Percentiles rank a stretch among this genome's conserved stretches.
phyloP scores from a whole-genome alignment of 192 early-diverging fungal genomes.

The Gorgonomyces haynaldii region DNA sequence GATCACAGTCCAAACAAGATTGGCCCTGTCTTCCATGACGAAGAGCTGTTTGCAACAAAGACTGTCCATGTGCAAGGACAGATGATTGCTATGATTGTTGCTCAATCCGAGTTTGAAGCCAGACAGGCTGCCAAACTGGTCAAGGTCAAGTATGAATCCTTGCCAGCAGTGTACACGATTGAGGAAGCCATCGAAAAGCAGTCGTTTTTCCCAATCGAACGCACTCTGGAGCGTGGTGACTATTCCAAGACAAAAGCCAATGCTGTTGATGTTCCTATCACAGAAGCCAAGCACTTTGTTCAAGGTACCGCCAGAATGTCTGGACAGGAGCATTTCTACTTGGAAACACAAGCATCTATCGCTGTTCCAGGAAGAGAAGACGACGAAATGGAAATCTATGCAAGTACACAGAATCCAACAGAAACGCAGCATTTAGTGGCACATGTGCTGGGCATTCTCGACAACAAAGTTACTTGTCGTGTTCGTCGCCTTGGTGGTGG shows the following conservation, averaged over 20 bases:
- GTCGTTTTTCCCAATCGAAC: constrained; percentile 46
- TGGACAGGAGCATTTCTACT: constrained; percentile 78
- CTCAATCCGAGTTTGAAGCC: constrained; percentile 50
- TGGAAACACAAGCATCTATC: constrained; percentile 63
- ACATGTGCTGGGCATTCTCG: constrained; percentile 56
- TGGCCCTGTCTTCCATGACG: constrained; percentile 50
- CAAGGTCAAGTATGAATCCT: constrained; percentile 54
- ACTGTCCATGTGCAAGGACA: constrained; percentile 60
- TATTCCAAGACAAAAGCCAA: constrained; percentile 33
- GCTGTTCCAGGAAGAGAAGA: constrained; percentile 63
- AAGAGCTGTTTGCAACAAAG: constrained; percentile 67
- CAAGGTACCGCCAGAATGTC: constrained; percentile 19
- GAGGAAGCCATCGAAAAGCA: constrained; percentile 63
- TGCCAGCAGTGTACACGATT: constrained; percentile 62
- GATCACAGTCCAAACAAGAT: constrained; percentile 38
- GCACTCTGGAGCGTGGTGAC: constrained; percentile 50
- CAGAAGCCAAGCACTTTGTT: constrained; percentile 17
- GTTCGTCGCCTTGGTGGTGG: constrained; percentile 83
- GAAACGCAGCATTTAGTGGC: constrained; percentile 54
- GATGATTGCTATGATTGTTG: constrained; percentile 71
- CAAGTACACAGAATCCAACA: constrained; percentile 67
- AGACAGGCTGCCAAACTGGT: constrained; percentile 59
- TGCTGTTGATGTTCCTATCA: constrained; percentile 16
- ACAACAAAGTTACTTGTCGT: constrained; percentile 57
- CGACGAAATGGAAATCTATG: constrained; percentile 69